Evolutionary conservation across 768 basidiomycete genomes (phyloP).

Genomic region (Boletus rubescentipes): DNA sequence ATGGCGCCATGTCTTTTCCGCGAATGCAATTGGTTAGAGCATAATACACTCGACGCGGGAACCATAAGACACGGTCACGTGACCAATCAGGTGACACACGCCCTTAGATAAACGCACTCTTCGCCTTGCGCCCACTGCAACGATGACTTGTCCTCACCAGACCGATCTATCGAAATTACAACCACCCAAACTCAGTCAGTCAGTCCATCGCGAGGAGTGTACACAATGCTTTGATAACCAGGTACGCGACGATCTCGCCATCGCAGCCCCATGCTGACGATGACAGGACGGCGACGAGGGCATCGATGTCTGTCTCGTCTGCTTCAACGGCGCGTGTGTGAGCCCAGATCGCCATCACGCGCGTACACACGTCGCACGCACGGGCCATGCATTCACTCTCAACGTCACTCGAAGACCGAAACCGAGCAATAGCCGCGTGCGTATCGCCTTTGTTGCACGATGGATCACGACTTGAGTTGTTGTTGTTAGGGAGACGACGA

Average conservation of each 20-base stretch:
- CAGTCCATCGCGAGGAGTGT: slow-evolving; percentile 89
- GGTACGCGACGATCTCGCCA: slow-evolving; percentile 39
- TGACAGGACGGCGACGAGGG: slow-evolving; percentile 69
- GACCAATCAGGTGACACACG: slow-evolving; percentile 1
- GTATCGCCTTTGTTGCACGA: slow-evolving; percentile 31
- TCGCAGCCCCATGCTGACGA: background rate
- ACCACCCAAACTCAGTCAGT: slow-evolving; percentile 63
- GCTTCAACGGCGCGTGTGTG: slow-evolving; percentile 94
- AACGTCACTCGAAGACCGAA: slow-evolving; percentile 78
- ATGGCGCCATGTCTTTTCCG: too few relatives aligned
- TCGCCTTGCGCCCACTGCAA: background rate
- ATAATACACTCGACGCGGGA: too few relatives aligned
- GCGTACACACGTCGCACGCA: slow-evolving; percentile 65
- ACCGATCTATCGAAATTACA: slow-evolving; percentile 46
- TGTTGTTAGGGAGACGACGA: slow-evolving; percentile 66
- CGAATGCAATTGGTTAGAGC: too few relatives aligned
- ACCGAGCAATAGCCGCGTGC: slow-evolving; percentile 57
- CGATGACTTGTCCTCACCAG: slow-evolving; percentile 53
- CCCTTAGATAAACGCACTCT: background rate
- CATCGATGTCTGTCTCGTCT: slow-evolving; percentile 84
- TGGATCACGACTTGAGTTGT: too few relatives aligned
- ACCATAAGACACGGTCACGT: too few relatives aligned
- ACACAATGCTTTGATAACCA: slow-evolving; percentile 97
- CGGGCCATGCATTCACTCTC: slow-evolving; percentile 72
- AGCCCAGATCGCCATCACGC: slow-evolving; percentile 67